Base-by-base conservation (phyloP, 1,284 basidiomycete species). In the Trametes polyzona region DNA sequence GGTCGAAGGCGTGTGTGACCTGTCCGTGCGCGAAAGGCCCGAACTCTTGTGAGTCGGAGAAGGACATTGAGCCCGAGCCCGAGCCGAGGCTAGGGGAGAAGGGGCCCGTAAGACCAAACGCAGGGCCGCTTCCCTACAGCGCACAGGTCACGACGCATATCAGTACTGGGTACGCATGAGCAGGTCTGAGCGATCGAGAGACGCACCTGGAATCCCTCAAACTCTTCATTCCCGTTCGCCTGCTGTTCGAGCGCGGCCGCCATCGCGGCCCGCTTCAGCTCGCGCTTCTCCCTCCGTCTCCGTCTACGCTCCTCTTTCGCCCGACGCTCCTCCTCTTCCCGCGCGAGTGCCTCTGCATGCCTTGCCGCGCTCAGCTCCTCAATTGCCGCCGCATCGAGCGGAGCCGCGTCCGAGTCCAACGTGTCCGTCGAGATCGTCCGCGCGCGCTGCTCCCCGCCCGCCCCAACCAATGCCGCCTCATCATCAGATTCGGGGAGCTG, bases 321-420 rank as follows among this genome's bases (percentile, higher is more conserved):
- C 71, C 56, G 69, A 68, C 42, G 69, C 67, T 58, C 76, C 49
- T 78, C 78, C 30, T 76, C 80, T 35, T 71, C 71, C 14, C 75
- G 74, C 47, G 64, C 72, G 54, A 71, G 73, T 23, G 66, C 72
- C 52, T 71, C 71, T 53, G 67, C 73, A 58, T 70, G 73, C 47
- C 72, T 73, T 26, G 68, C 75, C 0, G 75, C 71, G 1, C 81
- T 74, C 21, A 85, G 66, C 41, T 76, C 74, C 42, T 76, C 78
- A 52, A 89, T 86, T 14, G 76, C 73, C 8, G 78, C 75, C 3
- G 79, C 68, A 53, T 87, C 85, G 26, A 89, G 73, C 0, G 82
- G 81, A 9, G 86, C 78, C 4, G 87, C 87, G 57, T 89, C 87
- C 2, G 83, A 82, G 71, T 89, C 87, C 43, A 88, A 78, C 3